A percentile compares a stretch with the other conserved stretches of the same genome.
Evolutionary conservation across 2,329 filamentous ascomycete genomes (phyloP).

Genomic region (Hymenoscyphus repandus): DNA sequence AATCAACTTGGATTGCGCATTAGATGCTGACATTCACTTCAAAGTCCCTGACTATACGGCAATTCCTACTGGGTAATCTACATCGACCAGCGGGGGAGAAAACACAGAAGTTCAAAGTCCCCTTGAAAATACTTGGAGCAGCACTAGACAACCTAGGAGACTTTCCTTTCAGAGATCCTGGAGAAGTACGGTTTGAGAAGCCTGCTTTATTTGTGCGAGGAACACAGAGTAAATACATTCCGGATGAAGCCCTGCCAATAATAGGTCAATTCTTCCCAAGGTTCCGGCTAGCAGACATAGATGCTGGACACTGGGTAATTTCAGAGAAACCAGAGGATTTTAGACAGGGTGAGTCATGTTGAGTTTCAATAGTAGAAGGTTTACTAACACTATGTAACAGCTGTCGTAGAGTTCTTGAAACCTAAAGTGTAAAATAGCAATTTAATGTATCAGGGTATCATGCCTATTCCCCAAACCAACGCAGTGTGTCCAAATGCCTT

Average conservation of each 20-base stretch:
- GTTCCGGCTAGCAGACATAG: slow-evolving; percentile 68
- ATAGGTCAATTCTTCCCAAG: slow-evolving; percentile 78
- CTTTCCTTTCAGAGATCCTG: slow-evolving; percentile 78
- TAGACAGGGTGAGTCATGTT: slow-evolving; percentile 55
- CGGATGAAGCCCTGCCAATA: slow-evolving; percentile 73
- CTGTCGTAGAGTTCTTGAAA: slow-evolving; percentile 58
- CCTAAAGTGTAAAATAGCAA: slow-evolving; percentile 39
- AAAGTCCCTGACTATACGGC: slow-evolving; percentile 68
- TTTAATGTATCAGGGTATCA: slow-evolving; percentile 33
- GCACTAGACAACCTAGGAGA: slow-evolving; percentile 69
- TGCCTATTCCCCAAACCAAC: slow-evolving; percentile 17
- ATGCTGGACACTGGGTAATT: slow-evolving; percentile 82
- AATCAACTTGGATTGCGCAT: not conserved
- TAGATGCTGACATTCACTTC: not conserved
- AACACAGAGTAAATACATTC: slow-evolving; percentile 71
- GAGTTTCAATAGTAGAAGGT: not conserved
- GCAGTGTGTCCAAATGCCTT: not conserved
- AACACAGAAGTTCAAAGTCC: slow-evolving; percentile 70
- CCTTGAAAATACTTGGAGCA: slow-evolving; percentile 63
- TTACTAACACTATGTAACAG: slow-evolving; percentile 33
- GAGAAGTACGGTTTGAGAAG: slow-evolving; percentile 64
- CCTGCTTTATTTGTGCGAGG: slow-evolving; percentile 78
- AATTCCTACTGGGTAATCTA: slow-evolving; percentile 89
- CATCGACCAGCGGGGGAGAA: slow-evolving; percentile 47
- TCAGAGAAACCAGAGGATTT: slow-evolving; percentile 83